These are phyloP conservation scores for Balakata baccata DNA, from an alignment of 345 rosid species.

Conservation along the genomic window DNA sequence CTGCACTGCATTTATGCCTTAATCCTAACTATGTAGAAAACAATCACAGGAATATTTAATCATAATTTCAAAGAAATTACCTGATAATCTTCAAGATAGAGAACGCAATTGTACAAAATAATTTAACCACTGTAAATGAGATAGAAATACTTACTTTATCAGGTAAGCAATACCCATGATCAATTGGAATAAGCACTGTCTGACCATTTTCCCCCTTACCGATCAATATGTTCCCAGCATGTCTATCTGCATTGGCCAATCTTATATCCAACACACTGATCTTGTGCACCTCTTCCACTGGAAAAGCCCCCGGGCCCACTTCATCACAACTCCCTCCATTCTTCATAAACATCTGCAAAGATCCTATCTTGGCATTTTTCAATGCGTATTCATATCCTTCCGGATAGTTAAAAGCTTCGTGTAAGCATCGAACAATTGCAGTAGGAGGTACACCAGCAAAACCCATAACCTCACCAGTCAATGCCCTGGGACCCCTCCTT, in stretches of 20 bases:
- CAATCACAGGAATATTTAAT: neutral
- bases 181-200: conserved; percentile 75
- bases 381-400: conserved; percentile 37
- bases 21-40: neutral
- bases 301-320: conserved; percentile 73
- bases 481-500: conserved; percentile 43
- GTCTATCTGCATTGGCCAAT: conserved; percentile 89
- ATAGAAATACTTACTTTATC: conserved; percentile 56
- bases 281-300: conserved; percentile 83
- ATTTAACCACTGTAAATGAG: neutral
- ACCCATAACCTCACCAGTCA: conserved; percentile 55
- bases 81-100: neutral
- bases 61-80: neutral
- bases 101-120: neutral
- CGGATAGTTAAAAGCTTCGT: conserved; percentile 66
- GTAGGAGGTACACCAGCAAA: conserved; percentile 95
- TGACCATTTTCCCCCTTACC: conserved; percentile 53
- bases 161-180: conserved; percentile 95
- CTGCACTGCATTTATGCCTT: neutral
- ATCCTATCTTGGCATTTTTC: conserved; percentile 66
- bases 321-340: conserved; percentile 86
- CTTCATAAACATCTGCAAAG: conserved; percentile 86
- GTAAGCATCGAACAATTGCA: conserved; percentile 60
- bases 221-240: conserved; percentile 78
- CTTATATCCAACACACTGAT: conserved; percentile 83